Conservation (phyloP, 108 stramenopile genomes). For the Nitzschia palea region DNA sequence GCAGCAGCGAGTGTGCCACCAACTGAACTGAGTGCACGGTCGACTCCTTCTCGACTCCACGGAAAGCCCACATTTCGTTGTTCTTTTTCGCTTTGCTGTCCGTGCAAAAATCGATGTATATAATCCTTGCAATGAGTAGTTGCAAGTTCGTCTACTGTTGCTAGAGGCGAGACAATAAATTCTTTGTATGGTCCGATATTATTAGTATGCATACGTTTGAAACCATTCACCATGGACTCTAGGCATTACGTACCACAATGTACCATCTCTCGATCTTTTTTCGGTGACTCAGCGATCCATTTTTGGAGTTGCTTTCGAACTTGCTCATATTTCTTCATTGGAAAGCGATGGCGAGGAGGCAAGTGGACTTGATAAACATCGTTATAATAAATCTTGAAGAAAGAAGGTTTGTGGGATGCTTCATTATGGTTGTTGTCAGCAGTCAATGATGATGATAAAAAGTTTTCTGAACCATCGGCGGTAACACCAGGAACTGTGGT, state of each 20-base stretch:
- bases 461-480: no score
- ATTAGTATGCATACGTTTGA: background rate
- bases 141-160: slow-evolving; percentile 67
- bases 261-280: slow-evolving; percentile 20
- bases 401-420: slow-evolving; percentile 24
- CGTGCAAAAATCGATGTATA: slow-evolving; percentile 73
- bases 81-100: slow-evolving; percentile 75
- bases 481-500: no score
- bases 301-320: slow-evolving; percentile 72
- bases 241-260: slow-evolving; percentile 45
- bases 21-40: slow-evolving; percentile 76
- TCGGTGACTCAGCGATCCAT: slow-evolving; percentile 21
- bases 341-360: slow-evolving; percentile 87
- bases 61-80: slow-evolving; percentile 92
- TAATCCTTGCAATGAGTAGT: slow-evolving; percentile 84
- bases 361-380: slow-evolving; percentile 92
- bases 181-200: slow-evolving; percentile 22
- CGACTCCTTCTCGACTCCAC: slow-evolving; percentile 79
- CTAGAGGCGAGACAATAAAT: slow-evolving; percentile 82
- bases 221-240: background rate
- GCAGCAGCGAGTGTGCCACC: slow-evolving; percentile 92
- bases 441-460: no score
- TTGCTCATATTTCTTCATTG: slow-evolving; percentile 89
- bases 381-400: slow-evolving; percentile 84
- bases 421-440: no score